Evolutionary conservation across 2,329 filamentous ascomycete genomes (phyloP).

Genomic region (Curvularia eragrostidis): DNA sequence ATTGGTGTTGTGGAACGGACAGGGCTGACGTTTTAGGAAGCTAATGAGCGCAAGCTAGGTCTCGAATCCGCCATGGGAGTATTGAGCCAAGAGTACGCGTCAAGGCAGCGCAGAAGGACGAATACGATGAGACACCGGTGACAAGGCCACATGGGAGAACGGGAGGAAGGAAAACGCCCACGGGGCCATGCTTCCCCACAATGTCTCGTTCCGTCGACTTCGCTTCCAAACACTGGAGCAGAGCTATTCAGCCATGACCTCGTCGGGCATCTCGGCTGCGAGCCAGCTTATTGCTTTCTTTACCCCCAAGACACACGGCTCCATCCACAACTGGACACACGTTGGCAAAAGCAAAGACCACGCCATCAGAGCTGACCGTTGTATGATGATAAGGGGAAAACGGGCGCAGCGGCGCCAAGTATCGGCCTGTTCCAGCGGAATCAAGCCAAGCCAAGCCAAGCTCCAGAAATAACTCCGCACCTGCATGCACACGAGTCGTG

Average conservation of each 20-base stretch:
- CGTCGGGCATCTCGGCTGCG: neutral
- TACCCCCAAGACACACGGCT: neutral
- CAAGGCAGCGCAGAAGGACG: slow-evolving; percentile 1
- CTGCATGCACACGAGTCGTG: slow-evolving; percentile 1
- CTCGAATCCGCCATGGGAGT: slow-evolving; percentile 3
- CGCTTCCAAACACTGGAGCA: neutral
- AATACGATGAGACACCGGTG: slow-evolving; percentile 11
- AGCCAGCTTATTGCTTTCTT: neutral
- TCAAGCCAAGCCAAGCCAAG: slow-evolving; percentile 9
- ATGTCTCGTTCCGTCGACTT: neutral
- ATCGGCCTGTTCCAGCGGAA: slow-evolving; percentile 2
- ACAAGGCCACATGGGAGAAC: neutral
- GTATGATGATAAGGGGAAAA: slow-evolving; percentile 6
- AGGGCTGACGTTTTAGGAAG: slow-evolving; percentile 13
- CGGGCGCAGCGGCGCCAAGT: slow-evolving; percentile 6
- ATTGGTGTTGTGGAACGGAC: slow-evolving; percentile 1
- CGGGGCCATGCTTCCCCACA: neutral
- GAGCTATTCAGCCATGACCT: neutral
- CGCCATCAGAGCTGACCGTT: neutral
- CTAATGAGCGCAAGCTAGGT: slow-evolving; percentile 16
- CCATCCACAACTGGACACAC: neutral
- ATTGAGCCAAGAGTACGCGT: slow-evolving; percentile 10
- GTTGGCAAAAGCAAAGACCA: neutral
- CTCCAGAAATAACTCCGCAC: slow-evolving; percentile 8
- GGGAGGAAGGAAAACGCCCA: neutral